phyloP scores from a whole-genome alignment of 208 protist species.

The Trypanosomatidae sp. region DNA sequence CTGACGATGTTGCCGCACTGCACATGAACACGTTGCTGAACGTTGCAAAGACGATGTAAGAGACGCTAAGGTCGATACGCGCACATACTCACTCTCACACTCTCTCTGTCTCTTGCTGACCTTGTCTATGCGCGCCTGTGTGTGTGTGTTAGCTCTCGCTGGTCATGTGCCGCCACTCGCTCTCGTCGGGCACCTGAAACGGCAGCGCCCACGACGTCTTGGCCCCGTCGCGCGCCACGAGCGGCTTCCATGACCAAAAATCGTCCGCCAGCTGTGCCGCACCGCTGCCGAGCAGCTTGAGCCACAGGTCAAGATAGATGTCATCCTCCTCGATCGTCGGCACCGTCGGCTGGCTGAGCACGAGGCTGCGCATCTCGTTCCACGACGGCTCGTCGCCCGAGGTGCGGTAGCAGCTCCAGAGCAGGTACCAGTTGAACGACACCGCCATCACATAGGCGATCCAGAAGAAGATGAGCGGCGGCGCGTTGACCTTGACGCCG shows the following conservation, averaged over 20 bases:
- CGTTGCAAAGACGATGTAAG: too few relatives aligned
- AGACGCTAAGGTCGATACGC: constrained; percentile 1
- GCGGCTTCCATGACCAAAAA: constrained; percentile 87
- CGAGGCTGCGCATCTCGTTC: constrained; percentile 59
- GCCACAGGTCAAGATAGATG: constrained; percentile 85
- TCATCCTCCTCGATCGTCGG: constrained; percentile 82
- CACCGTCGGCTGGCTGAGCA: constrained; percentile 52
- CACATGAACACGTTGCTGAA: too few relatives aligned
- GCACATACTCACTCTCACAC: constrained; percentile 5
- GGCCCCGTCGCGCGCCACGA: constrained; percentile 68
- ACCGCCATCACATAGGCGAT: constrained; percentile 73
- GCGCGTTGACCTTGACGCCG: constrained; percentile 78
- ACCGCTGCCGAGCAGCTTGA: constrained; percentile 73
- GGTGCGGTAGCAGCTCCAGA: constrained; percentile 82
- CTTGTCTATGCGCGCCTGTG: too few relatives aligned
- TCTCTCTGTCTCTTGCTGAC: neutral
- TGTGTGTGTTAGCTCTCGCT: constrained; percentile 33
- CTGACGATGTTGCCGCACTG: too few relatives aligned
- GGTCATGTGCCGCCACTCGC: constrained; percentile 86
- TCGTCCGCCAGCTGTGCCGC: constrained; percentile 63
- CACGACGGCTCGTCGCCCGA: constrained; percentile 77
- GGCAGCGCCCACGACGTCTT: constrained; percentile 63
- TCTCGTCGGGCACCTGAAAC: constrained; percentile 65
- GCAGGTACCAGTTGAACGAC: constrained; percentile 79
- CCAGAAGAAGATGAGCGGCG: constrained; percentile 78